Evolutionary conservation across 352 stramenopile species (phyloP).

Genomic region (Plasmopara muralis): DNA sequence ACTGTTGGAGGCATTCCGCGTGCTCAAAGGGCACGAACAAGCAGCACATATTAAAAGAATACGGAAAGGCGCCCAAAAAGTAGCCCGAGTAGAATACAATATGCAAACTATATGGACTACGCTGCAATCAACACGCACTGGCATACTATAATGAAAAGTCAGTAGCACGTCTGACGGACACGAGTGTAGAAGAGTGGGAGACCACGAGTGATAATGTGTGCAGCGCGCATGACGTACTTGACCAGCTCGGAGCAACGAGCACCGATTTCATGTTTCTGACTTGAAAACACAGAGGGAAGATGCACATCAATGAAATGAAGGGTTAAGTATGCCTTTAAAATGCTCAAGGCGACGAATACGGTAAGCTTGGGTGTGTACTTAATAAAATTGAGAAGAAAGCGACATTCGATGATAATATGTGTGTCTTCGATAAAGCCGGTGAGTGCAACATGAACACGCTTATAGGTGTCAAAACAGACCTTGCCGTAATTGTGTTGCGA

Average conservation of each 20-base stretch:
- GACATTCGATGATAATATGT: no score
- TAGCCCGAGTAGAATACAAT: neutral
- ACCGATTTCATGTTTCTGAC: constrained; percentile 67
- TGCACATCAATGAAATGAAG: constrained; percentile 48
- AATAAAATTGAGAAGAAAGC: no score
- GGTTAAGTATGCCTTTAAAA: constrained; percentile 34
- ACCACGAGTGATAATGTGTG: constrained; percentile 74
- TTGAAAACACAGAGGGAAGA: constrained; percentile 69
- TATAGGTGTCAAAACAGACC: no score
- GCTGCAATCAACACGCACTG: constrained; percentile 6
- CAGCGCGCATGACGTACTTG: constrained; percentile 71
- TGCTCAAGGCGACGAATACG: constrained; percentile 34
- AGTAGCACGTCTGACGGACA: constrained; percentile 9
- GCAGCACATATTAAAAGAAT: constrained; percentile 49
- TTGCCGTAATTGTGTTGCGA: no score
- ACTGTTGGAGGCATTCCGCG: constrained; percentile 32
- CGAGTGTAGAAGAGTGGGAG: constrained; percentile 38
- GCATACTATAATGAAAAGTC: constrained; percentile 8
- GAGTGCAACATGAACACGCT: no score
- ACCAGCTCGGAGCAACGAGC: constrained; percentile 37
- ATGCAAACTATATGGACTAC: no score
- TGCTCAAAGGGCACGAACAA: constrained; percentile 23
- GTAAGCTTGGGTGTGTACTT: constrained; percentile 5
- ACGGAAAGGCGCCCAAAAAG: constrained; percentile 23
- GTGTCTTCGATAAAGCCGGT: no score